Percentiles rank a stretch among this genome's conserved stretches.
Evolutionary conservation across 2,329 filamentous ascomycete genomes (phyloP).

Genomic region (Metarhizium album): DNA sequence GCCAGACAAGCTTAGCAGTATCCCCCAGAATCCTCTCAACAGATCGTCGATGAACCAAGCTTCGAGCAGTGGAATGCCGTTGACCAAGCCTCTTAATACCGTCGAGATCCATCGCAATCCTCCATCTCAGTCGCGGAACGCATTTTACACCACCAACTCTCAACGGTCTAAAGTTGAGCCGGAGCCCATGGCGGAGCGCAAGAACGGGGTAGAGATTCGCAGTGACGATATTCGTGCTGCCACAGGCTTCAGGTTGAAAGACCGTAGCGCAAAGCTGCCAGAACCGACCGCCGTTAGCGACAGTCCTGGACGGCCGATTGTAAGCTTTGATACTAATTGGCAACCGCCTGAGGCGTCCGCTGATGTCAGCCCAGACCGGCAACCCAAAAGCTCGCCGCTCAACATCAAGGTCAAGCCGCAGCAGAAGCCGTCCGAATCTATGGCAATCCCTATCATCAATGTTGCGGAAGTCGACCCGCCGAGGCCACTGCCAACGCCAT

Average conservation of each 20-base stretch:
- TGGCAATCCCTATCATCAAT: constrained; percentile 43
- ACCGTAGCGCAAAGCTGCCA: constrained; percentile 77
- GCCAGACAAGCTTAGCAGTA: constrained; percentile 20
- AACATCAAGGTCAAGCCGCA: constrained; percentile 10
- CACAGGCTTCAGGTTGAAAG: constrained; percentile 78
- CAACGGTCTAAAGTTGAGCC: constrained; percentile 23
- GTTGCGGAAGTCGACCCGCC: constrained; percentile 36
- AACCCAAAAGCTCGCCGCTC: constrained; percentile 16
- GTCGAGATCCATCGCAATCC: constrained; percentile 79
- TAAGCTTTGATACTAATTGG: constrained; percentile 88
- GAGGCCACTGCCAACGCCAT: constrained; percentile 18
- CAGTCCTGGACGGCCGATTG: constrained; percentile 81
- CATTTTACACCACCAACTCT: constrained; percentile 64
- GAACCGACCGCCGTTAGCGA: constrained; percentile 88
- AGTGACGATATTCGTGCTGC: constrained; percentile 81
- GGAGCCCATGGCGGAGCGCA: constrained; percentile 42
- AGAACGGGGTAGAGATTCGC: constrained; percentile 73
- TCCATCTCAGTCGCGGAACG: constrained; percentile 71
- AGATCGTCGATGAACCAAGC: constrained; percentile 29
- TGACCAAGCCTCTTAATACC: constrained; percentile 30
- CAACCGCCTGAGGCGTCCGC: constrained; percentile 59
- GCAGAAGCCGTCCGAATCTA: constrained; percentile 17
- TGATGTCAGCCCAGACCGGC: constrained; percentile 48
- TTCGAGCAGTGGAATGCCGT: constrained; percentile 10
- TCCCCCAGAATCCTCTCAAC: constrained; percentile 22